A percentile compares a stretch with the other conserved stretches of the same genome.
These are phyloP conservation scores for Cadophora malorum DNA, from an alignment of 2,329 filamentous ascomycete genomes.

Conservation along the genomic window DNA sequence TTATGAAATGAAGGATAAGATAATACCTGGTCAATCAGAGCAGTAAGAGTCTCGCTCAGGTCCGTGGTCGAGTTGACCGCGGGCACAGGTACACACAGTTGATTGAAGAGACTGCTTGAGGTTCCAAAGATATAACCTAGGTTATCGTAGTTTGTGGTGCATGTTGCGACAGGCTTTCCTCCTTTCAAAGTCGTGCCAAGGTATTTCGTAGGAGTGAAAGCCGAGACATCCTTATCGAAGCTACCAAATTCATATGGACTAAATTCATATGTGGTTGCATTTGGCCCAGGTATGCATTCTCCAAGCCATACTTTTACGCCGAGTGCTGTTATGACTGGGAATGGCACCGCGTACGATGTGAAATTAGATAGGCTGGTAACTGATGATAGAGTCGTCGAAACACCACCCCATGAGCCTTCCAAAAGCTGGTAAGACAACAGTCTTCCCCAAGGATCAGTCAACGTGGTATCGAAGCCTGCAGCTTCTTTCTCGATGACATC, in stretches of 20 bases:
- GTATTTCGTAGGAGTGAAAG: slow-evolving; percentile 65
- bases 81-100: slow-evolving; percentile 30
- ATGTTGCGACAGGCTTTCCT: slow-evolving; percentile 51
- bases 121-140: slow-evolving; percentile 55
- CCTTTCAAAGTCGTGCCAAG: slow-evolving; percentile 63
- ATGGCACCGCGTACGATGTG: slow-evolving; percentile 49
- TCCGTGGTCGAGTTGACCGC: slow-evolving; percentile 31
- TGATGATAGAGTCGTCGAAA: slow-evolving; percentile 36
- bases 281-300: slow-evolving; percentile 49
- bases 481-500: slow-evolving; percentile 42
- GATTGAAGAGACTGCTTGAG: slow-evolving; percentile 51
- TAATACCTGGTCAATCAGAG: slow-evolving; percentile 43
- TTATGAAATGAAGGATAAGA: too few species aligned
- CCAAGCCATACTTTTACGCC: slow-evolving; percentile 47
- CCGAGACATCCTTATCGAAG: slow-evolving; percentile 64
- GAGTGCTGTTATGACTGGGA: slow-evolving; percentile 53
- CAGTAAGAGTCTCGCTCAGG: slow-evolving; percentile 38
- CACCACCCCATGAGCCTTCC: slow-evolving; percentile 28
- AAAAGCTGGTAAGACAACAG: slow-evolving; percentile 38
- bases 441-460: slow-evolving; percentile 38
- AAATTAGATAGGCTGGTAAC: slow-evolving; percentile 48
- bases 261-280: slow-evolving; percentile 70
- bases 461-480: slow-evolving; percentile 39
- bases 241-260: slow-evolving; percentile 70
- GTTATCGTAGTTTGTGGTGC: slow-evolving; percentile 53